Evolutionary conservation across 768 basidiomycete genomes (phyloP), one percentile per base, ranked within the genome.

Genomic region (Mrakia hoshinonis): DNA sequence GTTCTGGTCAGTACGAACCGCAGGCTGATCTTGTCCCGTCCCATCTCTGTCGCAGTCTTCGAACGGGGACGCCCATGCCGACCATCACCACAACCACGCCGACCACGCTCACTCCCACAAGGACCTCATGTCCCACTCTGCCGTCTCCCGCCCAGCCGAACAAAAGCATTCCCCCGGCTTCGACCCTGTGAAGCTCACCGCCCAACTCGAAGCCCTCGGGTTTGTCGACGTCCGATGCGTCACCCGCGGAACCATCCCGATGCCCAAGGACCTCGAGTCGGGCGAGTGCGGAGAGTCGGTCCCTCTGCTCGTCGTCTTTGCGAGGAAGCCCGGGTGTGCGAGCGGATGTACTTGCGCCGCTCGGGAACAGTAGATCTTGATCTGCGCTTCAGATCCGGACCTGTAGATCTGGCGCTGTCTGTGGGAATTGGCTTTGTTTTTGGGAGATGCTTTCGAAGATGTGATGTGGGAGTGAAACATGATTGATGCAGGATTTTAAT

Each of bases 161-260:
- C 54, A 55, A 31, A n/a, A n/a, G n/a, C 54, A 55, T 31, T 18
- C 24, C 18, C 54, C 54, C 5, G 54, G 54, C 9, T 55, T 55
- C 54, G 29, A 54, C 26, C 31, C 55, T 38, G 18, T 36, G 29
- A 4, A 54, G 36, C 66, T 67, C 66, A 26, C 66, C 66, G 36
- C 52, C 51, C 49, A 67, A n/a, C 66, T 67, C 22, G 51, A 54
- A 49, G 49, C 66, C 52, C 31, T 51, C 46, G 49, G 49, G 36
- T 18, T 29, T 31, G 64, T 22, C 24, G 48, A 65, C 3, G n/a
- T 24, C 46, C 26, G 18, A n/a, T 43, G 22, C 3, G 58, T 13
- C 18, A 11, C 1, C 24, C 13, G 31, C 13, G 52, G 26, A 7
- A 55, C n/a, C 34, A 46, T 31, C 6, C 26, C 43, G 47, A 65